A percentile compares a stretch with the other conserved stretches of the same genome.
phyloP scores from a whole-genome alignment of 208 protist genomes.

The Strigomonas galati region DNA sequence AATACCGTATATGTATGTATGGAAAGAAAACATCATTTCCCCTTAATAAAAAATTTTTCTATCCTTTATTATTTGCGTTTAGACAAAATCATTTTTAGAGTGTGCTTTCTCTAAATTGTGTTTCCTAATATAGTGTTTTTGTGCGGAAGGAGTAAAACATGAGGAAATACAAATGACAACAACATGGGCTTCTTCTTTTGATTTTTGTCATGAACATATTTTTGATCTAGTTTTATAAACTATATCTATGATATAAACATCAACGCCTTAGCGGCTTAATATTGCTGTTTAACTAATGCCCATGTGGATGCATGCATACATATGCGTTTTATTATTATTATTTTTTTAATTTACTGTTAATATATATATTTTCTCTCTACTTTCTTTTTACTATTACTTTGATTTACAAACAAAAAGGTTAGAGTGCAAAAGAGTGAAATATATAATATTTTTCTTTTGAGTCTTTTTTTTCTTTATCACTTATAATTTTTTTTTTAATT shows the following conservation, averaged over 20 bases:
- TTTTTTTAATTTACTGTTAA: not conserved
- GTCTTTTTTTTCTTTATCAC: not conserved
- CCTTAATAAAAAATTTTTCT: too few relatives aligned
- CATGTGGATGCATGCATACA: not conserved
- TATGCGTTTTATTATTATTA: not conserved
- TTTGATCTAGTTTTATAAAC: constrained; percentile 7
- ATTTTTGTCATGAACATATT: constrained; percentile 14
- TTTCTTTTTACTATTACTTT: not conserved
- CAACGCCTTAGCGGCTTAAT: too few relatives aligned
- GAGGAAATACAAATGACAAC: not conserved
- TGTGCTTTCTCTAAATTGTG: not conserved
- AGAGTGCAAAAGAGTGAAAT: not conserved
- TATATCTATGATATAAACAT: too few relatives aligned
- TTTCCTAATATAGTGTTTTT: too few relatives aligned
- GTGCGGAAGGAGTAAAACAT: too few relatives aligned
- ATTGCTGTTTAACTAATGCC: too few relatives aligned
- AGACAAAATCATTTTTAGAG: not conserved
- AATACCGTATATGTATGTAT: too few relatives aligned
- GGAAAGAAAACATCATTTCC: too few relatives aligned
- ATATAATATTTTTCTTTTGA: constrained; percentile 3
- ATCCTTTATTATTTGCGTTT: too few relatives aligned
- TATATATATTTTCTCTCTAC: not conserved
- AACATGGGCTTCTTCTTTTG: constrained; percentile 4
- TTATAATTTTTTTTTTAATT: not conserved
- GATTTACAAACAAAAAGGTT: not conserved